Percentiles rank a stretch among this genome's conserved stretches.
phyloP scores from a whole-genome alignment of 2,329 filamentous ascomycete species.

The Karstenula rhodostoma region DNA sequence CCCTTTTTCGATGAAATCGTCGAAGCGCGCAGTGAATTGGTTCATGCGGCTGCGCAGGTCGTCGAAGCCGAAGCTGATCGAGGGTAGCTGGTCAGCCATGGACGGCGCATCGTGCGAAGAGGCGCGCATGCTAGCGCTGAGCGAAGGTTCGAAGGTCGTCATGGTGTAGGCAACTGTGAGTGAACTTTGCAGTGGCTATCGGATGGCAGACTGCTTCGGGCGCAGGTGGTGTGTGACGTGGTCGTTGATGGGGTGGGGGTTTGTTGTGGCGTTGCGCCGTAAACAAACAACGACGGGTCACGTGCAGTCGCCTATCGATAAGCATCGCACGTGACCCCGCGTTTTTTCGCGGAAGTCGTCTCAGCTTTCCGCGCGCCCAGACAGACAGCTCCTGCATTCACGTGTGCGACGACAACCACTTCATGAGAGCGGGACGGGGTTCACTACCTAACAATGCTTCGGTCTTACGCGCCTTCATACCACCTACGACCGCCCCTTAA shows the following conservation, averaged over 20 bases:
- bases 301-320: conserved; percentile 19
- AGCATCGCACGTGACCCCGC: conserved; percentile 39
- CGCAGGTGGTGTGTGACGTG: conserved; percentile 25
- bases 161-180: conserved; percentile 53
- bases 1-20: conserved; percentile 91
- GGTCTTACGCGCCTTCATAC: conserved; percentile 13
- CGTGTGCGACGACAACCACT: background rate
- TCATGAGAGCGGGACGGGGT: background rate
- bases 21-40: conserved; percentile 88
- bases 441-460: conserved; percentile 35
- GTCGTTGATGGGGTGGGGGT: conserved; percentile 22
- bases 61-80: conserved; percentile 94
- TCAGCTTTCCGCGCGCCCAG: conserved; percentile 25
- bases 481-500: conserved; percentile 38
- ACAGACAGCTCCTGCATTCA: background rate
- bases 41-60: conserved; percentile 94
- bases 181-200: background rate
- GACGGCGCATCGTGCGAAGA: conserved; percentile 68
- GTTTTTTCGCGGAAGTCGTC: conserved; percentile 14
- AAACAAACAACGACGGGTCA: conserved; percentile 34
- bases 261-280: conserved; percentile 40
- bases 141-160: conserved; percentile 73
- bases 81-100: conserved; percentile 81
- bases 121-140: conserved; percentile 70
- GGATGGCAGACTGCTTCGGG: background rate